These are phyloP conservation scores for Backusella circina DNA, from an alignment of 192 early-diverging fungal species.

Conservation along the genomic window DNA sequence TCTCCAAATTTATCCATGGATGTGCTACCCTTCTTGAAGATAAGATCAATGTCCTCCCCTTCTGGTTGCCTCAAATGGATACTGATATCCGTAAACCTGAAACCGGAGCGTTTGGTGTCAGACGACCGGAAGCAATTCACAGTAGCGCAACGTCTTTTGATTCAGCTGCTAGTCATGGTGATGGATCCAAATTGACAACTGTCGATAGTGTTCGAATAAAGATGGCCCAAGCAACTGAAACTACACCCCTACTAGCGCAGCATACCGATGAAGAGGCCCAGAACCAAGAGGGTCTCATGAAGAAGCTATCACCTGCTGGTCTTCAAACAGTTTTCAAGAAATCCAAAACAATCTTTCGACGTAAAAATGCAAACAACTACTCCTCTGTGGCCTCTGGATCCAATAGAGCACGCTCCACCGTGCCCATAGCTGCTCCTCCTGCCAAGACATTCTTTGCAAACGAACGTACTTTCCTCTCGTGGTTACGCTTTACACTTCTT, in stretches of 20 bases:
- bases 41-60: slow-evolving; percentile 82
- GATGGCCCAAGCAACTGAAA: slow-evolving; percentile 13
- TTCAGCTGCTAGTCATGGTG: slow-evolving; percentile 11
- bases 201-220: slow-evolving; percentile 26
- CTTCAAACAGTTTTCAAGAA: slow-evolving; percentile 20
- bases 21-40: slow-evolving; percentile 79
- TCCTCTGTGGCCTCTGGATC: background rate
- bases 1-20: slow-evolving; percentile 98
- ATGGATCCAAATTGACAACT: slow-evolving; percentile 31
- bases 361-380: background rate
- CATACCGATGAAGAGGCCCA: background rate
- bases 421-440: slow-evolving; percentile 64
- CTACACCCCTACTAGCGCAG: slow-evolving; percentile 20
- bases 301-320: slow-evolving; percentile 28
- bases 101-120: slow-evolving; percentile 47
- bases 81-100: slow-evolving; percentile 84
- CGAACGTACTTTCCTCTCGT: slow-evolving; percentile 87
- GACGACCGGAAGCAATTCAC: slow-evolving; percentile 33
- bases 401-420: slow-evolving; percentile 55
- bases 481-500: slow-evolving; percentile 74
- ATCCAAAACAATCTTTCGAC: slow-evolving; percentile 16
- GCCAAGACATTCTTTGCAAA: slow-evolving; percentile 90
- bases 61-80: slow-evolving; percentile 96
- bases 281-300: background rate
- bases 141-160: slow-evolving; percentile 31